Conservation (phyloP, 345 rosid genomes). For the Pugionium dolabratum region DNA sequence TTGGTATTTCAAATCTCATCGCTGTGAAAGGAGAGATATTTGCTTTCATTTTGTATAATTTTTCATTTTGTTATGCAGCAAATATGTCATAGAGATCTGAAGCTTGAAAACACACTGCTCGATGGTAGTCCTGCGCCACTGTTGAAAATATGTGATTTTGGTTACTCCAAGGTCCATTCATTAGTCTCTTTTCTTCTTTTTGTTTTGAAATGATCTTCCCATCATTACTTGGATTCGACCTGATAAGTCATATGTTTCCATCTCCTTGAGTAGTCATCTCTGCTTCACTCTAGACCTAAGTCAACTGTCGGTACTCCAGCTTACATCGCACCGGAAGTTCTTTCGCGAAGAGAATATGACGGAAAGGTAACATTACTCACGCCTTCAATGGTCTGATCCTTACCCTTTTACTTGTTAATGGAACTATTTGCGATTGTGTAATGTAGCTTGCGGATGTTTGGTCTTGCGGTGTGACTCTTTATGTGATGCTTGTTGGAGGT, state of each 20-base stretch:
- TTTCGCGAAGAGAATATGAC: slow-evolving; percentile 78
- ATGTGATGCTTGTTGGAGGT: slow-evolving; percentile 92
- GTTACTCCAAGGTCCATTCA: slow-evolving; percentile 78
- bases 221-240: slow-evolving; percentile 17
- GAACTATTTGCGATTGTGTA: slow-evolving; percentile 20
- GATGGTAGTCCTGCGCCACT: slow-evolving; percentile 96
- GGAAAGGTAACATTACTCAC: slow-evolving; percentile 59
- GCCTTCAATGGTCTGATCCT: slow-evolving; percentile 9
- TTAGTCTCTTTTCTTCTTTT: neutral
- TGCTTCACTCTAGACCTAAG: slow-evolving; percentile 90
- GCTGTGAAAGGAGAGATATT: neutral
- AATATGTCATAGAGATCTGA: slow-evolving; percentile 95
- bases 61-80: slow-evolving; percentile 51
- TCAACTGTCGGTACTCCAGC: slow-evolving; percentile 97
- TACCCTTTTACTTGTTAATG: slow-evolving; percentile 2
- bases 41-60: slow-evolving; percentile 4
- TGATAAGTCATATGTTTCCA: slow-evolving; percentile 7
- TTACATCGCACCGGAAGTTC: slow-evolving; percentile 91
- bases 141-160: slow-evolving; percentile 88
- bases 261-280: slow-evolving; percentile 58
- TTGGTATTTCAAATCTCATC: slow-evolving; percentile 50
- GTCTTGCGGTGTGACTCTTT: slow-evolving; percentile 97
- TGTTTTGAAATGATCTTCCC: neutral
- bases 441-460: slow-evolving; percentile 88
- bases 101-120: slow-evolving; percentile 83